Evolutionary conservation across 2,329 filamentous ascomycete genomes (phyloP).

Genomic region (Penicillium janthinellum): DNA sequence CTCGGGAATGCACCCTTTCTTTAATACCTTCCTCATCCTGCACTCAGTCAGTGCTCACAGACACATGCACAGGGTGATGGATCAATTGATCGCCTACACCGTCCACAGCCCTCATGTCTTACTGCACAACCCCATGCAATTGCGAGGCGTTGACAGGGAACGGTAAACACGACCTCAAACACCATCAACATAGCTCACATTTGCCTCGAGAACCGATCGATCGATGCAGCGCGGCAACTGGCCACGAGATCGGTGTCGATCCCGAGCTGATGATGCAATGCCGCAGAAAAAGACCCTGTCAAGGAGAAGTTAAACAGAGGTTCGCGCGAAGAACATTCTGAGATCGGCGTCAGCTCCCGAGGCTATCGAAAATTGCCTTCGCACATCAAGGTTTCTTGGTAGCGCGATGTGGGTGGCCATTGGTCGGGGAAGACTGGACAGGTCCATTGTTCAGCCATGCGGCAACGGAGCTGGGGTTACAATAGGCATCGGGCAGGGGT

Average conservation of each 20-base stretch:
- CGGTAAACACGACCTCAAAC: constrained; percentile 1
- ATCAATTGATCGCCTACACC: constrained; percentile 21
- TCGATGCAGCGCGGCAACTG: constrained; percentile 14
- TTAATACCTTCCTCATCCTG: constrained; percentile 14
- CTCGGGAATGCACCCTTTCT: constrained; percentile 4
- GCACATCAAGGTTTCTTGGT: neutral
- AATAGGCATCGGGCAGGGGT: neutral
- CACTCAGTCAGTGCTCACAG: neutral
- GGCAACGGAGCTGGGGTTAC: neutral
- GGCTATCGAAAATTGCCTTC: constrained; percentile 20
- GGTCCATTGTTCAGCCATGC: constrained; percentile 6
- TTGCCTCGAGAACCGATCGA: constrained; percentile 18
- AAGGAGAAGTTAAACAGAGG: constrained; percentile 1
- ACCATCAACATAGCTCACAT: constrained; percentile 21
- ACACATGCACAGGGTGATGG: constrained; percentile 14
- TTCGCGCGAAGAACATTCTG: constrained; percentile 16
- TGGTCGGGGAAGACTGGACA: constrained; percentile 17
- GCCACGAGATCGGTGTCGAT: constrained; percentile 21
- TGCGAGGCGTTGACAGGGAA: constrained; percentile 1
- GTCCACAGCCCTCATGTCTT: neutral
- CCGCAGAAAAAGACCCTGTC: constrained; percentile 13
- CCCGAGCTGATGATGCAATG: constrained; percentile 20
- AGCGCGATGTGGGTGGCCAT: constrained; percentile 3
- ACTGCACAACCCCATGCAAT: constrained; percentile 6
- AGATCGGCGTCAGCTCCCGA: constrained; percentile 15